phyloP scores from a whole-genome alignment of 2,329 filamentous ascomycete species.

The Ramichloridium luteum region DNA sequence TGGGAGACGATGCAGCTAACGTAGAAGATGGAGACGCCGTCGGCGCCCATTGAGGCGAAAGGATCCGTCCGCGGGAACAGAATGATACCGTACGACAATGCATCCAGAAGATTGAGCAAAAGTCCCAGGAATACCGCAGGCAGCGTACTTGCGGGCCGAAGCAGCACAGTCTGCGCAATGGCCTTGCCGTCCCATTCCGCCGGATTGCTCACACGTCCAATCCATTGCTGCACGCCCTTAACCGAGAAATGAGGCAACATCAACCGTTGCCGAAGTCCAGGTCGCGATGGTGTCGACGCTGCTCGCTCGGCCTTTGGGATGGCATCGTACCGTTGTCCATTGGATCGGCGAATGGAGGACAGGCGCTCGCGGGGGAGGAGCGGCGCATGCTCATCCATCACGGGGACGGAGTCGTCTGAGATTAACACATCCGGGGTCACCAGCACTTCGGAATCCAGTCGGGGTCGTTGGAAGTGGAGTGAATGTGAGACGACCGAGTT shows the following conservation, averaged over 20 bases:
- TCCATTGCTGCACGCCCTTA: not conserved
- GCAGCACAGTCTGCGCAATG: slow-evolving; percentile 51
- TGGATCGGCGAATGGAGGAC: slow-evolving; percentile 11
- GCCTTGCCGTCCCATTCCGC: slow-evolving; percentile 59
- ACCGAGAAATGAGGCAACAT: too few relatives aligned
- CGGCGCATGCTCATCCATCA: slow-evolving; percentile 21
- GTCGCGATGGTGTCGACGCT: slow-evolving; percentile 5
- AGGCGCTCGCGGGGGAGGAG: slow-evolving; percentile 25
- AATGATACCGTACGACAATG: slow-evolving; percentile 82
- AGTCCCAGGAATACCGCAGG: slow-evolving; percentile 82
- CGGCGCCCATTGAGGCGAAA: slow-evolving; percentile 75
- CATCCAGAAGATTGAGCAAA: slow-evolving; percentile 85
- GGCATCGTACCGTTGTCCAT: slow-evolving; percentile 12
- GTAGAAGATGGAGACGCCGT: slow-evolving; percentile 97
- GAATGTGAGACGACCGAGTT: not conserved
- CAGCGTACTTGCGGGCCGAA: slow-evolving; percentile 57
- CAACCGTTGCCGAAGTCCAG: too few relatives aligned
- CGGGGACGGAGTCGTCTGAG: slow-evolving; percentile 15
- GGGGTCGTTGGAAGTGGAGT: not conserved
- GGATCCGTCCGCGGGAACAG: slow-evolving; percentile 80
- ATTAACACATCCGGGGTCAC: slow-evolving; percentile 22
- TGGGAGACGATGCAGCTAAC: slow-evolving; percentile 94
- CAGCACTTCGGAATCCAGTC: too few relatives aligned
- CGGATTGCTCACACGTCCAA: slow-evolving; percentile 39
- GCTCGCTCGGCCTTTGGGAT: slow-evolving; percentile 17